Conservation (phyloP, 805 yeast genomes). For the Blastobotrys terrestris region DNA sequence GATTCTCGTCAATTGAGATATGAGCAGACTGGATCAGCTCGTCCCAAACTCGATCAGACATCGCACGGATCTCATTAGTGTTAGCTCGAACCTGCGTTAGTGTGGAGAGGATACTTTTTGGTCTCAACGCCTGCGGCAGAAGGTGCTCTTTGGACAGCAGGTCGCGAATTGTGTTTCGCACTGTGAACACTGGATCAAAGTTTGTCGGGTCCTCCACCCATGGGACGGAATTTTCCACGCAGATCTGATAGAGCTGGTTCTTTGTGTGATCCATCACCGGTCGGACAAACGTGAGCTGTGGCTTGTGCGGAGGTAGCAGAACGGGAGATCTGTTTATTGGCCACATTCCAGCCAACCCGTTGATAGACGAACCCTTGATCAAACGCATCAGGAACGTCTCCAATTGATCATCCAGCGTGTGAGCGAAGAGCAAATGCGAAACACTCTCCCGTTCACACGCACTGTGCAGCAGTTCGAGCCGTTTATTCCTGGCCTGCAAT, state of each 20-base stretch:
- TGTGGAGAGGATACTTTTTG: not conserved
- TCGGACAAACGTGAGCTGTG: constrained; percentile 33
- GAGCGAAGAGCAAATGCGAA: constrained; percentile 50
- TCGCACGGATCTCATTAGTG: not conserved
- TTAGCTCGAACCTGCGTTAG: not conserved
- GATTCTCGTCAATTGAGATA: not conserved
- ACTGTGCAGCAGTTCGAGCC: constrained; percentile 42
- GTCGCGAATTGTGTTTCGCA: constrained; percentile 50
- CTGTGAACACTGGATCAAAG: constrained; percentile 44
- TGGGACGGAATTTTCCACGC: constrained; percentile 33
- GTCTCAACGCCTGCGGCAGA: constrained; percentile 19
- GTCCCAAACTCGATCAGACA: not conserved
- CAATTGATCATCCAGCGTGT: constrained; percentile 63
- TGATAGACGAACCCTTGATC: constrained; percentile 37
- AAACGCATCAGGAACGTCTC: constrained; percentile 63
- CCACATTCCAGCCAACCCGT: constrained; percentile 57
- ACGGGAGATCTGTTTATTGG: constrained; percentile 20
- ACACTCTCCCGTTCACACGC: constrained; percentile 36
- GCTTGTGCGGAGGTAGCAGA: constrained; percentile 6
- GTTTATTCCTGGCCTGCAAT: constrained; percentile 48
- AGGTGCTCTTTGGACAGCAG: constrained; percentile 7
- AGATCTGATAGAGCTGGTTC: constrained; percentile 39
- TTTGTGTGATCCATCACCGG: constrained; percentile 51
- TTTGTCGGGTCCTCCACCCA: constrained; percentile 78
- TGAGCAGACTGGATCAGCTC: not conserved